Conservation (phyloP, 2,329 filamentous ascomycete species). For the Cryphonectria carpinicola region DNA sequence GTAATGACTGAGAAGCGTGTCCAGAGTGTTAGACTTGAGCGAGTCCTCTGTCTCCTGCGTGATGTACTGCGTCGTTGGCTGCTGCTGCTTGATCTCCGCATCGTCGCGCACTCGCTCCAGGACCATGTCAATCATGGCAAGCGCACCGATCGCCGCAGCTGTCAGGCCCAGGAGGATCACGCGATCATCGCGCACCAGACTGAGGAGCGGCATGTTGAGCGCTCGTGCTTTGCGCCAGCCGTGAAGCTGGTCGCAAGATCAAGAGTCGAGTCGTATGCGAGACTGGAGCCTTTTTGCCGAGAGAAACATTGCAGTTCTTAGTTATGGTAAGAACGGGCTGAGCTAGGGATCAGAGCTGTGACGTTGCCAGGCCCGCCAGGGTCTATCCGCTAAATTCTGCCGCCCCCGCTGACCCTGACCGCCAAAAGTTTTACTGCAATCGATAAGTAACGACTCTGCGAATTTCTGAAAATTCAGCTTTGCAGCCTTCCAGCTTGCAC, state of each 20-base stretch:
- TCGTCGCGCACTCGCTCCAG: constrained; percentile 65
- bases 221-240: constrained; percentile 18
- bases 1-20: constrained; percentile 69
- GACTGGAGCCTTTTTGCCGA: background rate
- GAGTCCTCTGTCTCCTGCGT: constrained; percentile 77
- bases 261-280: background rate
- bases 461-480: constrained; percentile 21
- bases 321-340: background rate
- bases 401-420: constrained; percentile 30
- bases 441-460: constrained; percentile 35
- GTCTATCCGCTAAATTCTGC: constrained; percentile 31
- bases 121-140: constrained; percentile 60
- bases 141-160: constrained; percentile 61
- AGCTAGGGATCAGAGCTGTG: background rate
- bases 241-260: constrained; percentile 14
- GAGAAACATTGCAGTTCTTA: background rate
- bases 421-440: constrained; percentile 35
- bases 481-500: background rate
- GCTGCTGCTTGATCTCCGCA: constrained; percentile 66
- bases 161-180: constrained; percentile 57
- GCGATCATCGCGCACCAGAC: constrained; percentile 53
- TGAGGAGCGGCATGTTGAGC: constrained; percentile 36
- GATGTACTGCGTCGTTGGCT: constrained; percentile 72
- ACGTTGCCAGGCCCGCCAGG: constrained; percentile 9
- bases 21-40: constrained; percentile 66